Evolutionary conservation across 768 basidiomycete genomes (phyloP).

Genomic region (Coprinopsis strossmayeri): DNA sequence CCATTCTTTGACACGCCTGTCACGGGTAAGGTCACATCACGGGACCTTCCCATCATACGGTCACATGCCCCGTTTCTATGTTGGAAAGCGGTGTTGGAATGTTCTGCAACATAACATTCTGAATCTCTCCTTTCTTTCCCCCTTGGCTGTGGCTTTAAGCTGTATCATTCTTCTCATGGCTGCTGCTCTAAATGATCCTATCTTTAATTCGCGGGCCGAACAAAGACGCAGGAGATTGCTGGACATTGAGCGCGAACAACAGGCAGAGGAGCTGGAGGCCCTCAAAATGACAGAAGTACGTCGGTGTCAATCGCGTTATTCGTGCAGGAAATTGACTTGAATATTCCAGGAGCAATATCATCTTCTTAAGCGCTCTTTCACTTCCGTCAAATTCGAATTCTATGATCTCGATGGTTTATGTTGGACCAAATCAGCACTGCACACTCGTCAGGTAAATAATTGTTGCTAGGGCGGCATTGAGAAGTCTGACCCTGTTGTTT

Average conservation of each 20-base stretch:
- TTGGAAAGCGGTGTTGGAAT: background rate
- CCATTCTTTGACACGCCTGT: background rate
- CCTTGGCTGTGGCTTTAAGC: background rate
- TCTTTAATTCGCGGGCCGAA: conserved; percentile 31
- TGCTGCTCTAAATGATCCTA: background rate
- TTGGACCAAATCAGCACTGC: conserved; percentile 36
- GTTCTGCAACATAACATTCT: background rate
- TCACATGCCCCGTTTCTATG: background rate
- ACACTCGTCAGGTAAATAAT: conserved; percentile 19
- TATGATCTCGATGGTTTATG: conserved; percentile 53
- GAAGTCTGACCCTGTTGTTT: background rate
- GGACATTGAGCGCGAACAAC: conserved; percentile 48
- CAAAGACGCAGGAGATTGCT: conserved; percentile 39
- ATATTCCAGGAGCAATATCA: conserved; percentile 32
- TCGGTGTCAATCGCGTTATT: background rate
- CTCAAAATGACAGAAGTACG: conserved; percentile 54
- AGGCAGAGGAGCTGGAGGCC: conserved; percentile 47
- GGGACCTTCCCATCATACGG: background rate
- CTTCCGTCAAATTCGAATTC: conserved; percentile 54
- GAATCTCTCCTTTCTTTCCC: background rate
- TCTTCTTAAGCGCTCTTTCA: conserved; percentile 37
- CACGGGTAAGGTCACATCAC: too few relatives aligned
- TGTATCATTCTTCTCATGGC: background rate
- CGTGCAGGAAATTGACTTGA: background rate
- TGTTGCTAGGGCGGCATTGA: background rate